These are phyloP conservation scores for Pseudogymnoascus sp. DNA, from an alignment of 2,329 filamentous ascomycete species.

Conservation along the genomic window DNA sequence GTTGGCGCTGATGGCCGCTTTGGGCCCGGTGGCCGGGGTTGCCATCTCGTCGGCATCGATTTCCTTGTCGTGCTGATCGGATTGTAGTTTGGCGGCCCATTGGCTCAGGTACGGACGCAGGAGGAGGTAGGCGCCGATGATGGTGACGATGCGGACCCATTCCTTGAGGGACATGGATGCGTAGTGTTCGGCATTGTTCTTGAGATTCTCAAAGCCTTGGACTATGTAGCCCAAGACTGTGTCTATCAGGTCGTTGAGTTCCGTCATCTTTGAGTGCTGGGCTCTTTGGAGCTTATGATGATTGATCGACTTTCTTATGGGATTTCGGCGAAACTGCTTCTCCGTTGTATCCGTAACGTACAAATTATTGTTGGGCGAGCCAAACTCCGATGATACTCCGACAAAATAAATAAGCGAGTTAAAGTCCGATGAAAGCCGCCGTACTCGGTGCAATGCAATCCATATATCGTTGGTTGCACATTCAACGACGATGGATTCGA, in stretches of 20 bases:
- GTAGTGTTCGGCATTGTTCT: conserved; percentile 3
- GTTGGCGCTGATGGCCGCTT: conserved; percentile 54
- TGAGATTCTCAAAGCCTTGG: conserved; percentile 4
- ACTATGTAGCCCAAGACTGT: not conserved
- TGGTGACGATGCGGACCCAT: conserved; percentile 60
- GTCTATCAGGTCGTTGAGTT: not conserved
- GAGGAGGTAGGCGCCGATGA: conserved; percentile 65
- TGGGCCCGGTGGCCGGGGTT: conserved; percentile 30
- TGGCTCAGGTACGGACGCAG: conserved; percentile 67
- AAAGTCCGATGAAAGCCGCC: not conserved
- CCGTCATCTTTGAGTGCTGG: not conserved
- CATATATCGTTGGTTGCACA: not conserved
- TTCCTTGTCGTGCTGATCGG: conserved; percentile 50
- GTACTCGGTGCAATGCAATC: not conserved
- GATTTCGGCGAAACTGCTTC: not conserved
- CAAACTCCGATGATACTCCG: conserved; percentile 3
- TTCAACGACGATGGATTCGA: not conserved
- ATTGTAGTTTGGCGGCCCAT: conserved; percentile 52
- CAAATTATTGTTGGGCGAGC: not conserved
- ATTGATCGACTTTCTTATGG: not conserved
- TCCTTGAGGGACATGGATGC: conserved; percentile 38
- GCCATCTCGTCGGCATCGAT: conserved; percentile 32
- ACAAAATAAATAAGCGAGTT: conserved; percentile 1
- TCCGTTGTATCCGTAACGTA: not conserved
- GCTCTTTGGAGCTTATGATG: not conserved